Conservation (phyloP, 495 filamentous ascomycete genomes). For the Neurospora hispaniola region DNA sequence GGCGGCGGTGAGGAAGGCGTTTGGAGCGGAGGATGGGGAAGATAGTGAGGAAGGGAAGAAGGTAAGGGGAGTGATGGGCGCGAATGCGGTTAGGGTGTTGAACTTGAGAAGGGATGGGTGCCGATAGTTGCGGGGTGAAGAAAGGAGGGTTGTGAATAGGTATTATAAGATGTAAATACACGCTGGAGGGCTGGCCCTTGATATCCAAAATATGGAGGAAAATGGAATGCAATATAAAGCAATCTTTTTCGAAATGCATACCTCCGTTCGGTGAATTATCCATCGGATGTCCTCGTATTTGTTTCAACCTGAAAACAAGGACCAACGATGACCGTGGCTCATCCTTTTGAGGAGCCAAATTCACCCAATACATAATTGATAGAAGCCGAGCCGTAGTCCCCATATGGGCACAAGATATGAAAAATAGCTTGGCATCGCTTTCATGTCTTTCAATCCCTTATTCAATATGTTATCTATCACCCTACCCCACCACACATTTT, state of each 20-base stretch:
- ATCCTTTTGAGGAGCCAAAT: not conserved
- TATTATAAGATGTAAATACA: not conserved
- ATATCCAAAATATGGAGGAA: not conserved
- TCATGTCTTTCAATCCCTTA: not conserved
- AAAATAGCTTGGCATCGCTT: too few relatives aligned
- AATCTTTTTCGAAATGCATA: not conserved
- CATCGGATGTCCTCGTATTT: too few relatives aligned
- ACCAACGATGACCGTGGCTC: not conserved
- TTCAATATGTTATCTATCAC: not conserved
- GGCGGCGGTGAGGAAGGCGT: constrained; percentile 51
- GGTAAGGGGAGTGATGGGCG: constrained; percentile 48
- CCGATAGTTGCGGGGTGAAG: not conserved
- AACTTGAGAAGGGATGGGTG: constrained; percentile 25
- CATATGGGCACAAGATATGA: too few relatives aligned
- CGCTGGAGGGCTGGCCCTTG: not conserved
- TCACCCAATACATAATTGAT: not conserved
- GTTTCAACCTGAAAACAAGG: not conserved
- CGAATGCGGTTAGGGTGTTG: constrained; percentile 58
- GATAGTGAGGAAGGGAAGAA: constrained; percentile 31
- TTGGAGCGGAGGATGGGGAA: constrained; percentile 23
- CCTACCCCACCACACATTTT: not conserved
- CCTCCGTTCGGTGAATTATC: too few relatives aligned
- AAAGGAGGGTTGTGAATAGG: not conserved
- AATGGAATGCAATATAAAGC: not conserved
- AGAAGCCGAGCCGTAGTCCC: too few relatives aligned